These are phyloP conservation scores for Triticum turgidum DNA, from an alignment of 176 grass and related monocot species.

Conservation along the genomic window DNA sequence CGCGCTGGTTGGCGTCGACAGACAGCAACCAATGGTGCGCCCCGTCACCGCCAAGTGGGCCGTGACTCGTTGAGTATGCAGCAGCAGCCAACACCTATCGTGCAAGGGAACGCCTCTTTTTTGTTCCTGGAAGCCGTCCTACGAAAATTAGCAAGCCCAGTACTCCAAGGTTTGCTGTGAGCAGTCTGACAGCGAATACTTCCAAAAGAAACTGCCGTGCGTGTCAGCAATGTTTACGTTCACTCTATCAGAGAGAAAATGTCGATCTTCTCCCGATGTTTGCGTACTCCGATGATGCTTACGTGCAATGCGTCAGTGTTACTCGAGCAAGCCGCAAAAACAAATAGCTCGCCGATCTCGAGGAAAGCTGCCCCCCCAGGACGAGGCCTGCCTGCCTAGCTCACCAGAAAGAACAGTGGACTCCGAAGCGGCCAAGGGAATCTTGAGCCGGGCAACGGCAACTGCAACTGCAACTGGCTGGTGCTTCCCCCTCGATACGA, in stretches of 20 bases:
- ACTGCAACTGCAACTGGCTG: not conserved
- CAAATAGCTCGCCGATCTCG: constrained; percentile 8
- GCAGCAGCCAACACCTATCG: not conserved
- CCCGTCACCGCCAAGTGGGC: not conserved
- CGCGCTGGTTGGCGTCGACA: not conserved
- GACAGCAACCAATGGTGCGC: not conserved
- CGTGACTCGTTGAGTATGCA: not conserved
- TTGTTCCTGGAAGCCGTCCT: not conserved
- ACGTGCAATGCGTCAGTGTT: not conserved
- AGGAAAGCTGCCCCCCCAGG: constrained; percentile 32
- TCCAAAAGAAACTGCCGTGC: not conserved
- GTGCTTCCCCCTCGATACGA: not conserved
- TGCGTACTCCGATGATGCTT: not conserved
- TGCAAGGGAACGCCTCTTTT: not conserved
- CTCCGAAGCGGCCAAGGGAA: not conserved
- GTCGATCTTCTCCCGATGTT: not conserved
- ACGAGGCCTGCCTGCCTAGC: constrained; percentile 26
- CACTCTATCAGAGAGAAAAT: no score
- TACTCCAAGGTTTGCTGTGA: not conserved
- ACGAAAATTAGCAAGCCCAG: no score
- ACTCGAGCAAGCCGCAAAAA: not conserved
- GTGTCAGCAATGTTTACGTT: not conserved
- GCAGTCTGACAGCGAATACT: not conserved
- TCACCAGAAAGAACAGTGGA: not conserved
- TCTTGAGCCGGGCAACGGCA: not conserved